These are phyloP conservation scores for Prunus kanzakura DNA, from an alignment of 306 rosid genomes.

Conservation along the genomic window DNA sequence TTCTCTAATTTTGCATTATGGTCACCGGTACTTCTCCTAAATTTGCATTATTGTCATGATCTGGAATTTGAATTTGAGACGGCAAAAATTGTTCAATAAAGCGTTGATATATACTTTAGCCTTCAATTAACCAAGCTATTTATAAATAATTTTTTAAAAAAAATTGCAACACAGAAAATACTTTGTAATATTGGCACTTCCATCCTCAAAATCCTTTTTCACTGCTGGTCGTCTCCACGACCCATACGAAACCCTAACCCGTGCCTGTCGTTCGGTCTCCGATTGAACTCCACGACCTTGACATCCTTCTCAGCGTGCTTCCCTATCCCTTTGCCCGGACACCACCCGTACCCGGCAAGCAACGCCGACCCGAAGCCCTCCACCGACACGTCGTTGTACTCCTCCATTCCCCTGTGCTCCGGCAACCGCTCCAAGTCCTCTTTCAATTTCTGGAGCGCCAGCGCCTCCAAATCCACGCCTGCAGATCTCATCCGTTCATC, in stretches of 20 bases:
- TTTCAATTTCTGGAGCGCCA: constrained; percentile 49
- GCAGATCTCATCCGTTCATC: not conserved
- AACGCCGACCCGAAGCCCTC: constrained; percentile 64
- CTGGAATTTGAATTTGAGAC: too few relatives aligned
- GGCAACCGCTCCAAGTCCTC: constrained; percentile 57
- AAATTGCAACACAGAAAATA: too few relatives aligned
- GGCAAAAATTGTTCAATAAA: too few relatives aligned
- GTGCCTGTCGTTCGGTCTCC: not conserved
- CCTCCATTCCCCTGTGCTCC: constrained; percentile 61
- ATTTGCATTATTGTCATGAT: too few relatives aligned
- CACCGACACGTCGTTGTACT: constrained; percentile 56
- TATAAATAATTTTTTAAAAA: too few relatives aligned
- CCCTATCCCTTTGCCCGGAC: constrained; percentile 65
- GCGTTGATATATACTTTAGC: too few relatives aligned
- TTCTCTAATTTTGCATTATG: too few relatives aligned
- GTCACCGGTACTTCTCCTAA: too few relatives aligned
- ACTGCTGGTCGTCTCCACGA: too few relatives aligned
- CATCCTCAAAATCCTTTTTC: too few relatives aligned
- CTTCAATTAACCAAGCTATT: too few relatives aligned
- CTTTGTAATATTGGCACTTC: too few relatives aligned
- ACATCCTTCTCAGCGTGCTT: constrained; percentile 33
- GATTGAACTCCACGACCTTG: not conserved
- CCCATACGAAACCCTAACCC: not conserved
- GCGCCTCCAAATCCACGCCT: constrained; percentile 13
- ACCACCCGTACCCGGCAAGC: constrained; percentile 71